Evolutionary conservation across 2,329 filamentous ascomycete genomes (phyloP).

Genomic region (Penicillium vulpinum): DNA sequence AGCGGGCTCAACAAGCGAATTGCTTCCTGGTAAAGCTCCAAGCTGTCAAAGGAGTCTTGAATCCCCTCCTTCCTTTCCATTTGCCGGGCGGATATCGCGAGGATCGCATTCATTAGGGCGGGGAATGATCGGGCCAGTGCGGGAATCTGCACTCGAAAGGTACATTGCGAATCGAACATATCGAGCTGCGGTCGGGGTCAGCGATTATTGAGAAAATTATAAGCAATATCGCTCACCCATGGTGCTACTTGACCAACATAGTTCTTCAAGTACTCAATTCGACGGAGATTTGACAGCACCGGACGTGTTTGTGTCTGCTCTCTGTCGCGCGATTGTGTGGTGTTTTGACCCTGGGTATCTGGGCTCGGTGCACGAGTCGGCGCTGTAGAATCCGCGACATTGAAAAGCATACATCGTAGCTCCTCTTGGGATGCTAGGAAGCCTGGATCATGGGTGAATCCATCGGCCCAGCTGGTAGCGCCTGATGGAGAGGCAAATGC

Average conservation of each 20-base stretch:
- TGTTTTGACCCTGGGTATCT: conserved; percentile 21
- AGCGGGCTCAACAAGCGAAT: conserved; percentile 52
- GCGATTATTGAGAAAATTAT: not conserved
- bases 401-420: conserved; percentile 47
- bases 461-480: conserved; percentile 28
- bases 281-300: conserved; percentile 34
- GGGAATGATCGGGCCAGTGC: conserved; percentile 50
- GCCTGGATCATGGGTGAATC: conserved; percentile 41
- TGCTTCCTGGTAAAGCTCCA: conserved; percentile 56
- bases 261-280: conserved; percentile 48
- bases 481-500: conserved; percentile 20
- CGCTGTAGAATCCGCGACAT: conserved; percentile 46
- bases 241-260: conserved; percentile 57
- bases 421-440: conserved; percentile 51
- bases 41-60: conserved; percentile 50
- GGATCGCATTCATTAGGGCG: conserved; percentile 51
- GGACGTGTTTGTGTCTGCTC: conserved; percentile 13
- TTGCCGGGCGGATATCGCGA: conserved; percentile 56
- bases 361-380: conserved; percentile 45
- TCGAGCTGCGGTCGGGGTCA: conserved; percentile 47
- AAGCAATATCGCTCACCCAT: conserved; percentile 42
- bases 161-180: conserved; percentile 56
- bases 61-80: conserved; percentile 53
- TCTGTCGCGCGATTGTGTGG: not conserved
- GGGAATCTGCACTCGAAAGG: conserved; percentile 55